Conservation (phyloP, 2,329 filamentous ascomycete species). For the Aspergillus udagawae region DNA sequence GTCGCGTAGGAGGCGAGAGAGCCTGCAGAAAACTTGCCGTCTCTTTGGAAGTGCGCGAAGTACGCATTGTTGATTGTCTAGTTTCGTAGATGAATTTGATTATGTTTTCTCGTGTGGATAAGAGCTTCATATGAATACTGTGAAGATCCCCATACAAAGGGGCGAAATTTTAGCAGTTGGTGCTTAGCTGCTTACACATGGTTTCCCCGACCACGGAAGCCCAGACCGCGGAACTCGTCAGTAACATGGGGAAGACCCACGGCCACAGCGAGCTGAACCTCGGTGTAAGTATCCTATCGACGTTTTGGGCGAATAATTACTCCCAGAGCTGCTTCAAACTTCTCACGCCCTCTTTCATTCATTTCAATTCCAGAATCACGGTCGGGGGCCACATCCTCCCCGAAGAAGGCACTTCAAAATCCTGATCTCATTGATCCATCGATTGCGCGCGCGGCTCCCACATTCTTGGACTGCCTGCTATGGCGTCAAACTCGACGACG, state of each 20-base stretch:
- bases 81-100: not conserved
- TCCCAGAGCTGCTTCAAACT: not conserved
- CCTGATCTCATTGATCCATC: not conserved
- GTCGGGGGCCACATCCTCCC: not conserved
- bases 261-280: not conserved
- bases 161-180: not conserved
- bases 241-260: slow-evolving; percentile 1
- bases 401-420: not conserved
- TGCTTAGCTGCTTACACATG: not conserved
- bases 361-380: not conserved
- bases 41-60: slow-evolving; percentile 57
- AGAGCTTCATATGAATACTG: slow-evolving; percentile 19
- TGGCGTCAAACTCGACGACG: slow-evolving; percentile 34
- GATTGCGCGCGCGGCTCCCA: not conserved
- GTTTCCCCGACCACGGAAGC: not conserved
- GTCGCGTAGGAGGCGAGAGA: slow-evolving; percentile 42
- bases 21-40: slow-evolving; percentile 54
- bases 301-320: not conserved
- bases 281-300: not conserved
- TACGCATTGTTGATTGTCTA: slow-evolving; percentile 44
- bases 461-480: slow-evolving; percentile 2
- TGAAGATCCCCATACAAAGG: not conserved
- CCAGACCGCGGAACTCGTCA: slow-evolving; percentile 1
- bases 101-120: not conserved
- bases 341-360: not conserved